Conservation (phyloP, 2,329 filamentous ascomycete genomes). For the Lachnellula willkommii region DNA sequence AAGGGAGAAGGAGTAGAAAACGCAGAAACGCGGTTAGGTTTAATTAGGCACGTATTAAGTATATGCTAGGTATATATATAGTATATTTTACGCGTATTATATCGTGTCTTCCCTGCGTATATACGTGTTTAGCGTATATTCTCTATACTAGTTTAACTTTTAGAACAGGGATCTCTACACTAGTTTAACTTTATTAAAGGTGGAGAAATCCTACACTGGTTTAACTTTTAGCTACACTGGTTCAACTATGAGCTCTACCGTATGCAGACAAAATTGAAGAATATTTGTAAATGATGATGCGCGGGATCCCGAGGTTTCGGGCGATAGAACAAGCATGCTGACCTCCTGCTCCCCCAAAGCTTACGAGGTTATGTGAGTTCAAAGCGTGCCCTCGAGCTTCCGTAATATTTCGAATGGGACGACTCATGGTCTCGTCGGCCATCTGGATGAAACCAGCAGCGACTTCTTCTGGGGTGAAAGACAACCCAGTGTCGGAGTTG, state of each 20-base stretch:
- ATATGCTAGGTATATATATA: no score
- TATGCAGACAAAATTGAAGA: slow-evolving; percentile 86
- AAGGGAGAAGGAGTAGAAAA: no score
- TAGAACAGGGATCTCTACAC: no score
- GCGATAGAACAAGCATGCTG: slow-evolving; percentile 87
- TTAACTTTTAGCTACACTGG: no score
- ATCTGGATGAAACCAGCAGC: slow-evolving; percentile 70
- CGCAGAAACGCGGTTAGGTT: no score
- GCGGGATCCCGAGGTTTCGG: slow-evolving; percentile 71
- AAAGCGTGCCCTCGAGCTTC: slow-evolving; percentile 89
- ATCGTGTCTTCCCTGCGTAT: no score
- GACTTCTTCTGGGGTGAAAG: slow-evolving; percentile 59
- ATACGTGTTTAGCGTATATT: no score
- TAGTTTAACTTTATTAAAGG: no score
- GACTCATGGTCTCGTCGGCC: slow-evolving; percentile 83
- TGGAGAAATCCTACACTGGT: no score
- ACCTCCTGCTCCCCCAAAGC: slow-evolving; percentile 84
- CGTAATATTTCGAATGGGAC: slow-evolving; percentile 81
- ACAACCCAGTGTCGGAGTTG: slow-evolving; percentile 60
- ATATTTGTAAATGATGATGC: slow-evolving; percentile 80
- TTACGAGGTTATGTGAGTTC: slow-evolving; percentile 76
- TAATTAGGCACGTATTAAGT: no score
- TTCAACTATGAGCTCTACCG: slow-evolving; percentile 37
- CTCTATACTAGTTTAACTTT: no score
- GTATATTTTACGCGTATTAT: no score